Evolutionary conservation across 148 eudicot genomes (phyloP), one percentile per base, ranked within the genome.

Genomic region (Camellia lanceoleosa): DNA sequence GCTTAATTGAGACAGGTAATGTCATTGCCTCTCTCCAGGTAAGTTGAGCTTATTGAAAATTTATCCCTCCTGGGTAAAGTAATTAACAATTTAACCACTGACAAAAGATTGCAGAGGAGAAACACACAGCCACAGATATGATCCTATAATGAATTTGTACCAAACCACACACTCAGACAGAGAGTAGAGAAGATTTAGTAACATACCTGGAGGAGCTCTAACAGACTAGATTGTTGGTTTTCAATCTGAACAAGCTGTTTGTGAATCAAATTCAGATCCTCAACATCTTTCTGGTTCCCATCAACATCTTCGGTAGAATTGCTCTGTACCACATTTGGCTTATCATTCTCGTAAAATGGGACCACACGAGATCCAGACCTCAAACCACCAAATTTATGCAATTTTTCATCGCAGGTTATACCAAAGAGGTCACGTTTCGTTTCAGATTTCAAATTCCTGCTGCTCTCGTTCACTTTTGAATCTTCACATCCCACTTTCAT

Each of bases 161-260:
- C 19, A 65, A 65, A 65, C 14, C 68, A 65, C 38, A 65, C 68
- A 10, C 46, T 11, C 12, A 56, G 4, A 23, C 14, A 73, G 11
- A 73, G 5, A 38, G 76, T 23, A 44, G 19, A 46, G 41, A 60
- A 43, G 23, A 19, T 15, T 44, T 74, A 63, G 59, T 11, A 83
- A 47, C 71, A 71, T 83, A 91, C 97, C 97, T 90, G 93, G 49
- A 93, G 90, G 72, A 91, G 92, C 72, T 85, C 86, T 23, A 90
- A 74, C 68, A 93, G 87, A 78, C 72, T 86, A 71, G 92, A 86
- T 76, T 93, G 97, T 73, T 91, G 97, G 74, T 86, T 89, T 80
- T 93, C 93, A 56, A 93, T 93, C 87, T 91, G 97, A 82, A 82
- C 51, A 79, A 93, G 97, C 79, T 93, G 97, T 80, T 84, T 77